A percentile compares a stretch with the other conserved stretches of the same genome.
These are phyloP conservation scores for Prunus yedoensis DNA, from an alignment of 331 rosid species.

Conservation along the genomic window DNA sequence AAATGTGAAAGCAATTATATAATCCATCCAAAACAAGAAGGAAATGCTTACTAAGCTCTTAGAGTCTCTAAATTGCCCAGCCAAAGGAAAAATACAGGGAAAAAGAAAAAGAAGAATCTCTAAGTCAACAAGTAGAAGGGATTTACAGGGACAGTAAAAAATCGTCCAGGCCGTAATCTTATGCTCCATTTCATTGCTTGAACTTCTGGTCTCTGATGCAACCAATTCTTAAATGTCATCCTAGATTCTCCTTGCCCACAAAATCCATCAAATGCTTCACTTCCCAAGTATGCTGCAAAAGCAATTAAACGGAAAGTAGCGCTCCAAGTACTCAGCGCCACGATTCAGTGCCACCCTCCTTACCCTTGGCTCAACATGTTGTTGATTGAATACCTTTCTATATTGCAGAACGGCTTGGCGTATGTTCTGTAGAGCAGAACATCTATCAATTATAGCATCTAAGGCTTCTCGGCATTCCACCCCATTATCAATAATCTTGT, in stretches of 20 bases:
- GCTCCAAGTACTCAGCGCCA: slow-evolving; percentile 90
- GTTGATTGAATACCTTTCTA: slow-evolving; percentile 75
- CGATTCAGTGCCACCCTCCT: slow-evolving; percentile 95
- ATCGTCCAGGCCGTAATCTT: slow-evolving; percentile 83
- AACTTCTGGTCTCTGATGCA: slow-evolving; percentile 84
- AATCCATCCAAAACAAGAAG: not conserved
- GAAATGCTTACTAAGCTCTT: not conserved
- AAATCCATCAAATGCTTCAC: slow-evolving; percentile 87
- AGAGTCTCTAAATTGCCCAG: slow-evolving; percentile 8
- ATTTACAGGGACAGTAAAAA: slow-evolving; percentile 81
- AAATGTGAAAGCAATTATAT: slow-evolving; percentile 17
- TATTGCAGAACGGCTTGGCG: slow-evolving; percentile 78
- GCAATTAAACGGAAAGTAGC: slow-evolving; percentile 87
- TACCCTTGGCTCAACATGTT: slow-evolving; percentile 81
- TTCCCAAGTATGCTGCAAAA: slow-evolving; percentile 97
- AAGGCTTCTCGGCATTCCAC: slow-evolving; percentile 83
- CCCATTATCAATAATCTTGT: slow-evolving; percentile 80
- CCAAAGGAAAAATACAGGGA: not conserved
- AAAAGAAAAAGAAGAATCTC: not conserved
- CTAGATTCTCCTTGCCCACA: slow-evolving; percentile 74
- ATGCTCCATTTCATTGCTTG: slow-evolving; percentile 99
- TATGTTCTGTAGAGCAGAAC: slow-evolving; percentile 82
- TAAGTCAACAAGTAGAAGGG: slow-evolving; percentile 17
- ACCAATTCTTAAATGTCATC: slow-evolving; percentile 88
- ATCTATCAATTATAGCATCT: slow-evolving; percentile 82